phyloP scores from a whole-genome alignment of 1,139 yeast genomes.

The Chernovozyma sophiae-reginae region DNA sequence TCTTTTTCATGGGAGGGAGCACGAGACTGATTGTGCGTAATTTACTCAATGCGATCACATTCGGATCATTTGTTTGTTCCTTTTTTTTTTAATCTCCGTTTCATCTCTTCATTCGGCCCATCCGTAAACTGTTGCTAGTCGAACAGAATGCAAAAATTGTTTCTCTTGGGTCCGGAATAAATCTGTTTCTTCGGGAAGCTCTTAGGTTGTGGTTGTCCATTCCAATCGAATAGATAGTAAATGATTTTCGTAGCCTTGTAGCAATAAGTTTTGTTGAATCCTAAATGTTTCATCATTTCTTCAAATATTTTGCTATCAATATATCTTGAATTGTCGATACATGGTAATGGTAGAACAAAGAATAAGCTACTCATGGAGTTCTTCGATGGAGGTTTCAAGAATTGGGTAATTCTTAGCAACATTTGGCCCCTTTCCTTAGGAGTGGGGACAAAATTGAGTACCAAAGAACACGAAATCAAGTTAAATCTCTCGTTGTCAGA shows the following conservation, averaged over 20 bases:
- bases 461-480: conserved; percentile 77
- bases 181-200: conserved; percentile 43
- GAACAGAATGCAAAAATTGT: conserved; percentile 56
- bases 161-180: conserved; percentile 50
- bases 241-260: conserved; percentile 73
- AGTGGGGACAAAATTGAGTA: conserved; percentile 81
- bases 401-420: conserved; percentile 58
- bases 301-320: conserved; percentile 45
- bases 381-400: conserved; percentile 38
- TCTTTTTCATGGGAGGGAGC: no score
- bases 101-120: no score
- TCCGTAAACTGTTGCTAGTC: no score
- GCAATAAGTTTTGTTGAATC: conserved; percentile 45
- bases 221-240: conserved; percentile 65
- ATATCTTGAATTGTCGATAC: conserved; percentile 78
- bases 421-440: conserved; percentile 70
- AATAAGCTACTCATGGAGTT: conserved; percentile 43
- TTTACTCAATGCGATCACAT: no score
- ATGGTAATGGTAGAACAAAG: conserved; percentile 84
- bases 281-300: conserved; percentile 52
- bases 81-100: no score
- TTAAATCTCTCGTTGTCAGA: conserved; percentile 46
- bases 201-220: conserved; percentile 20
- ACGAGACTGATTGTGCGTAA: no score
- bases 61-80: no score